Evolutionary conservation across 2,329 filamentous ascomycete species (phyloP).

Genomic region (Monilinia polystroma): DNA sequence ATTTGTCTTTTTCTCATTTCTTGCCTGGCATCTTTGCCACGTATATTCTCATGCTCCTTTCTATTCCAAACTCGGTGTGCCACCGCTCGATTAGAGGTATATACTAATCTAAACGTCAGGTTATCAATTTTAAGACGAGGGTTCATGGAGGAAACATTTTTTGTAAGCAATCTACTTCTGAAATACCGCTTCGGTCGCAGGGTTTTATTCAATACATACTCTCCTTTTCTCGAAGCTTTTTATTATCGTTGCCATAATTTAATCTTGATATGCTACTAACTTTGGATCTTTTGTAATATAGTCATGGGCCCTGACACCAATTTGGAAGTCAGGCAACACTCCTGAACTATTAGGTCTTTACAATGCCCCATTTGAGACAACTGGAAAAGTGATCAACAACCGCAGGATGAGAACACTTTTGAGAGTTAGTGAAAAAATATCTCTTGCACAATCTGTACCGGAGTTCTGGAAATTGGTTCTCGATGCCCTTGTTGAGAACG

Average conservation of each 20-base stretch:
- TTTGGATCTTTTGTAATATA: neutral
- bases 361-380: constrained; percentile 73
- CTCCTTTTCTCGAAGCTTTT: neutral
- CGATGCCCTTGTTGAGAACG: constrained; percentile 67
- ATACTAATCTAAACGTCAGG: constrained; percentile 11
- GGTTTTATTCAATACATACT: too few relatives aligned
- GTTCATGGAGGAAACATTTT: constrained; percentile 73
- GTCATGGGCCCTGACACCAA: constrained; percentile 76
- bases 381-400: constrained; percentile 70
- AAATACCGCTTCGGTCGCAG: too few relatives aligned
- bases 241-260: neutral
- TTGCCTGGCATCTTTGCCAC: neutral
- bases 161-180: constrained; percentile 40
- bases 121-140: constrained; percentile 68
- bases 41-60: neutral
- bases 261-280: neutral
- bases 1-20: neutral
- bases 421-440: constrained; percentile 72
- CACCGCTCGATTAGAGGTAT: neutral
- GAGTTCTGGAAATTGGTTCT: constrained; percentile 71
- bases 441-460: constrained; percentile 66
- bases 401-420: constrained; percentile 73
- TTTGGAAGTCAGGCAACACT: constrained; percentile 61
- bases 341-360: constrained; percentile 73
- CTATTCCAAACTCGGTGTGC: neutral